Evolutionary conservation across 176 grass and related monocot species (phyloP).

Genomic region (Hsuehochloa calcarea): DNA sequence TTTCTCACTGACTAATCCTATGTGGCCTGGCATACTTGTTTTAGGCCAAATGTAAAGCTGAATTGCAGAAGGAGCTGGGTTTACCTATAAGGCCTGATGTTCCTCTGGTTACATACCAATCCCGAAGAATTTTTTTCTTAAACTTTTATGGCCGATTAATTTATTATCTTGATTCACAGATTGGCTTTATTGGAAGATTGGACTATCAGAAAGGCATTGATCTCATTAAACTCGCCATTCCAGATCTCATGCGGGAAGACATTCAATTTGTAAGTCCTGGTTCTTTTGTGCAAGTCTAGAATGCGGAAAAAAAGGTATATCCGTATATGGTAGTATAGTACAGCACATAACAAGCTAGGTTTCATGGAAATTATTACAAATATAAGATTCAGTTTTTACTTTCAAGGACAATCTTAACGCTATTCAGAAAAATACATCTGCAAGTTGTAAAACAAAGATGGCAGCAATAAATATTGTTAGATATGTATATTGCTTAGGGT

Average conservation of each 20-base stretch:
- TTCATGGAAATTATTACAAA: not conserved
- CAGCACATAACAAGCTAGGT: not conserved
- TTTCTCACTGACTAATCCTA: not conserved
- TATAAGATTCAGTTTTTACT: not conserved
- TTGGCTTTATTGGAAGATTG: conserved; percentile 98
- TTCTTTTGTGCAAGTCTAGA: not conserved
- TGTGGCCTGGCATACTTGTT: conserved; percentile 19
- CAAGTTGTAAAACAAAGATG: not conserved
- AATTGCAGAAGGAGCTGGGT: conserved; percentile 78
- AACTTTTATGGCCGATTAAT: conserved; percentile 14
- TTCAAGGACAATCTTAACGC: not conserved
- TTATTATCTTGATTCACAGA: conserved; percentile 54
- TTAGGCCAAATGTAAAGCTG: conserved; percentile 88
- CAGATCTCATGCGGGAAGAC: conserved; percentile 68
- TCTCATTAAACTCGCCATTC: conserved; percentile 66
- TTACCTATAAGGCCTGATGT: conserved; percentile 60
- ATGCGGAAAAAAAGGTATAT: not conserved
- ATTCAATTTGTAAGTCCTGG: conserved; percentile 74
- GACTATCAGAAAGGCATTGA: conserved; percentile 98
- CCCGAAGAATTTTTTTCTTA: not conserved
- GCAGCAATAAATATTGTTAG: not conserved
- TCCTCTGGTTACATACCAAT: conserved; percentile 68
- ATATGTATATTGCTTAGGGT: no score
- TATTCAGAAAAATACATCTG: not conserved
- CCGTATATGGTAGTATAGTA: conserved; percentile 2